Conservation (phyloP, 1,284 basidiomycete genomes). For the Naganishia liquefaciens region DNA sequence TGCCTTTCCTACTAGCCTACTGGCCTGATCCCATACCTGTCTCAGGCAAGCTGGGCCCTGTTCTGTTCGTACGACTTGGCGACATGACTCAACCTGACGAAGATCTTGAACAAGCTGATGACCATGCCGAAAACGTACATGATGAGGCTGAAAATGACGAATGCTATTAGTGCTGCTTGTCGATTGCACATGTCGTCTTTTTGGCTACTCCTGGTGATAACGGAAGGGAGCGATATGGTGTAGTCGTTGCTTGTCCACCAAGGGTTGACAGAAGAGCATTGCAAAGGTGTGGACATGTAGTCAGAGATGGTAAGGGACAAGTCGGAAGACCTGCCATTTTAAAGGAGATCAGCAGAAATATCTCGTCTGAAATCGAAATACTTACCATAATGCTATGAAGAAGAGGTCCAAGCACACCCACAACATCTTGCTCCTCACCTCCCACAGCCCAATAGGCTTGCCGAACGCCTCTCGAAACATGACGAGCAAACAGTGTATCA, state of each 20-base stretch:
- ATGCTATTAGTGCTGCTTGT: conserved; percentile 52
- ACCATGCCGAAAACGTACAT: conserved; percentile 55
- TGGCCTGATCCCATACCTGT: background rate
- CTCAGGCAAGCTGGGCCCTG: conserved; percentile 13
- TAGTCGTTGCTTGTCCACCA: conserved; percentile 43
- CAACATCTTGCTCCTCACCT: conserved; percentile 55
- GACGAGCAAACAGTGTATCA: conserved; percentile 56
- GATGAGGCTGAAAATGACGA: conserved; percentile 47
- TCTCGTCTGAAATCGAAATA: background rate
- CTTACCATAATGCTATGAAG: conserved; percentile 56
- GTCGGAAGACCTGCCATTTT: conserved; percentile 52
- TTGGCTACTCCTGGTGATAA: conserved; percentile 57
- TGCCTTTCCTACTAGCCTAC: background rate
- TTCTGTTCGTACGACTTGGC: conserved; percentile 31
- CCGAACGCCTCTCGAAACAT: conserved; percentile 60
- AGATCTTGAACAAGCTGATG: conserved; percentile 56
- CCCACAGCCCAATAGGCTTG: conserved; percentile 61
- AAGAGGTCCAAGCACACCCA: conserved; percentile 56
- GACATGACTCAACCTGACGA: conserved; percentile 52
- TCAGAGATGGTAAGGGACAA: conserved; percentile 59
- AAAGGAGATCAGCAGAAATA: conserved; percentile 3
- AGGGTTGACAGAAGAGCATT: conserved; percentile 51
- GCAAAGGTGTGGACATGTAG: conserved; percentile 59
- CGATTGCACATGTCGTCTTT: conserved; percentile 48
- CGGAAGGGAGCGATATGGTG: conserved; percentile 58